Evolutionary conservation across 2,329 filamentous ascomycete species (phyloP).

Genomic region (Davidsoniella virescens): DNA sequence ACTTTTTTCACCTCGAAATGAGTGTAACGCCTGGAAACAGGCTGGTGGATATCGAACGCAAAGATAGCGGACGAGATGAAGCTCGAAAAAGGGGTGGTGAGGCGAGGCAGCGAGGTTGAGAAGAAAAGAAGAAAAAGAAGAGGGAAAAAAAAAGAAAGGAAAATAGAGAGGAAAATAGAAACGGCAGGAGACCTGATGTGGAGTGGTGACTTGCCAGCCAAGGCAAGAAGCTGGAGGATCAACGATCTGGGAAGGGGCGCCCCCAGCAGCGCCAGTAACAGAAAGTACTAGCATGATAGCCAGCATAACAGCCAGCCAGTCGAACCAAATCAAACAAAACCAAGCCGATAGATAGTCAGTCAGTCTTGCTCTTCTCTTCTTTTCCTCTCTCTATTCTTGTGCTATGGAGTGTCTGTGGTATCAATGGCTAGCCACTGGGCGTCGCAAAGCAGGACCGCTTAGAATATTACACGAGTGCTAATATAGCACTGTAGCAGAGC

Average conservation of each 20-base stretch:
- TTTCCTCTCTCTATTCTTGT: no score
- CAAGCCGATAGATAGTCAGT: no score
- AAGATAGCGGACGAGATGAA: slow-evolving; percentile 15
- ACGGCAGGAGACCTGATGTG: background rate
- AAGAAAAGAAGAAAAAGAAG: slow-evolving; percentile 11
- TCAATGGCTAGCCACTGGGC: no score
- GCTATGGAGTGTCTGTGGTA: no score
- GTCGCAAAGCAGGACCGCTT: no score
- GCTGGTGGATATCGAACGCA: slow-evolving; percentile 18
- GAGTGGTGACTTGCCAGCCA: background rate
- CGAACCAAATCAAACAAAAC: no score
- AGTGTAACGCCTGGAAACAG: slow-evolving; percentile 42
- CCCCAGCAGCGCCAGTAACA: background rate
- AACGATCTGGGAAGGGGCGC: slow-evolving; percentile 4
- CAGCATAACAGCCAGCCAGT: no score
- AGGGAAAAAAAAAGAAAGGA: slow-evolving; percentile 16
- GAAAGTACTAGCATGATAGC: no score
- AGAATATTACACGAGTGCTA: no score
- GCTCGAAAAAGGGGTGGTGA: slow-evolving; percentile 7
- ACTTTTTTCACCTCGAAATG: slow-evolving; percentile 23
- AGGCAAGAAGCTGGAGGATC: slow-evolving; percentile 11
- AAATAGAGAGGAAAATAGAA: slow-evolving; percentile 15
- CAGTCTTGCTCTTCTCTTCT: no score
- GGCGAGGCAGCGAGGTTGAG: background rate
- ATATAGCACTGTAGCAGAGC: no score